Percentiles rank a stretch among this genome's conserved stretches.
Conservation (phyloP, 148 eudicot species). For the Camellia sinensis region DNA sequence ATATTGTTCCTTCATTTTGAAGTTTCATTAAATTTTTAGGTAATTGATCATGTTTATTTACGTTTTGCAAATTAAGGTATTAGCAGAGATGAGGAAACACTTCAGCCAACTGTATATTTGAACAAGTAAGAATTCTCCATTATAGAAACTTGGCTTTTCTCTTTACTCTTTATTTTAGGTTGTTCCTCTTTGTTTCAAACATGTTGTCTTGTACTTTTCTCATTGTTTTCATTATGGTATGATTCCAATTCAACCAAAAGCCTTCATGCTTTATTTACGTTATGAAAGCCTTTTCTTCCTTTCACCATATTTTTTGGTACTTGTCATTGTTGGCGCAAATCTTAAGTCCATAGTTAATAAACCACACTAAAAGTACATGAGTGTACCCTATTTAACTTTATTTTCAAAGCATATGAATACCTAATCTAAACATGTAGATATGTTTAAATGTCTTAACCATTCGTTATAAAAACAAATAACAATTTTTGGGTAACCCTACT, state of each 20-base stretch:
- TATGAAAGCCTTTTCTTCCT: not conserved
- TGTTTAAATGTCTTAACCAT: too few relatives aligned
- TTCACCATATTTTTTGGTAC: not conserved
- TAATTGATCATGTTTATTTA: not conserved
- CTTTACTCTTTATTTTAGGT: not conserved
- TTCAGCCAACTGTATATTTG: slow-evolving; percentile 77
- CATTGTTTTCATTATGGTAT: not conserved
- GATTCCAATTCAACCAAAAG: not conserved
- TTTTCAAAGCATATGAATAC: too few relatives aligned
- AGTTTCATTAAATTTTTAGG: not conserved
- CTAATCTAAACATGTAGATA: too few relatives aligned
- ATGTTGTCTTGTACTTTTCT: not conserved
- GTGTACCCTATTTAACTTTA: too few relatives aligned
- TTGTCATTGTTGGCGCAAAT: not conserved
- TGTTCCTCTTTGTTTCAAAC: not conserved
- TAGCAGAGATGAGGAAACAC: slow-evolving; percentile 84
- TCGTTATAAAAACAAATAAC: too few relatives aligned
- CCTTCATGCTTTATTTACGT: not conserved
- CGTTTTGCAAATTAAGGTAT: slow-evolving; percentile 37
- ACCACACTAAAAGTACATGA: too few relatives aligned
- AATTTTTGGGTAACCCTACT: not conserved
- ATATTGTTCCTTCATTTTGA: too few relatives aligned
- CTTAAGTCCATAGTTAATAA: too few relatives aligned
- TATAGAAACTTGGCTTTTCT: not conserved
- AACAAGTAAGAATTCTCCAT: slow-evolving; percentile 65